Evolutionary conservation across 495 filamentous ascomycete species (phyloP), one percentile per base, ranked within the genome.

Genomic region (Penicillium odoratum): DNA sequence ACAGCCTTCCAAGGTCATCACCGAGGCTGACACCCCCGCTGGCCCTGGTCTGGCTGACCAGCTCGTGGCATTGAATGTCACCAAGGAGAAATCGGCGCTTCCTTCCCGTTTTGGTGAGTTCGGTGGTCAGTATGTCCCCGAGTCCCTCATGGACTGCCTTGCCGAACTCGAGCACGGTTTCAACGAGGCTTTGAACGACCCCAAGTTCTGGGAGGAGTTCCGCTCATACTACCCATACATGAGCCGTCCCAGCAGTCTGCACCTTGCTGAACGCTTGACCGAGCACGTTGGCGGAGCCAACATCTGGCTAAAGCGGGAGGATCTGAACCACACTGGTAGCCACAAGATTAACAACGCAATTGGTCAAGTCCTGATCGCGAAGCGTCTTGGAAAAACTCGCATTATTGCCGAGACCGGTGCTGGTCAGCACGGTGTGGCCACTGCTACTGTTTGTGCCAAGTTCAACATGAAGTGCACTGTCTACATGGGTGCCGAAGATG

Each of bases 281-380:
- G 87, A 91, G 54, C 74, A 93, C 63, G 91, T 86, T 18, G 91
- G 90, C 21, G 93, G 93, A 25, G 94, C 93, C 18, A 93, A 88
- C 57, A 93, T 98, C 78, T 98, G 91, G 90, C 73, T 97, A 48
- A 97, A 97, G 74, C 82, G 93, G 53, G 93, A 98, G 73, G 93
- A 97, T 72, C 77, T 97, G 28, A 97, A 97, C 69, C 88, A 92
- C 66, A 85, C 83, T 3, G 85, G 84, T 16, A 89, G 85, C 28
- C 93, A 97, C 79, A 97, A 96, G 80, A 96, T 97, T 76, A 97
- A 97, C 77, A 97, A 96, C 63, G 91, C 92, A 0, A 70, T 98
- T 4, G 93, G 93, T 11, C 93, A 97, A 68, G 84, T 93, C 36
- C 82, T 98, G 0, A 75, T 98, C 4, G 93, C 93, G 0, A 78